Conservation (phyloP, 441 rosid species). For the Populus trichocarpa region DNA sequence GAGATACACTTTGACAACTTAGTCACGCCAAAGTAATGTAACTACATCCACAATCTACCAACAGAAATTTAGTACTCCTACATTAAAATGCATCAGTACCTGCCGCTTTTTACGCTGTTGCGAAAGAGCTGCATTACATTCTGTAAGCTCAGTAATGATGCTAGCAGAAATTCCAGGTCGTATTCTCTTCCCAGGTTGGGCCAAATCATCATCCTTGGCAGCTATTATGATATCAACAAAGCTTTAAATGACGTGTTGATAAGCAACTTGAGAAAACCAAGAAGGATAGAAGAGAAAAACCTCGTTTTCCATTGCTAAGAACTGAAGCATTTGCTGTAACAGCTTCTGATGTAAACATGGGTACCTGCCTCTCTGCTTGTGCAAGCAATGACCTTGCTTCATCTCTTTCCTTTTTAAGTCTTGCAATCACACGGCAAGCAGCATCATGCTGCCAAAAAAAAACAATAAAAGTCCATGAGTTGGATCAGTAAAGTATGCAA, state of each 20-base stretch:
- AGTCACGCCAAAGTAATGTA: not conserved
- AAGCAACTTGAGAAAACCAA: not conserved
- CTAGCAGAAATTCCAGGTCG: slow-evolving; percentile 69
- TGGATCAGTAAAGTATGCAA: not conserved
- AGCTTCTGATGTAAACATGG: slow-evolving; percentile 46
- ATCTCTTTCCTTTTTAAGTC: slow-evolving; percentile 94
- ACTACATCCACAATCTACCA: not conserved
- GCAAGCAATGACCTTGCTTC: slow-evolving; percentile 87
- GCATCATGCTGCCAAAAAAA: slow-evolving; percentile 82
- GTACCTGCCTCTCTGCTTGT: slow-evolving; percentile 79
- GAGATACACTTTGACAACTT: not conserved
- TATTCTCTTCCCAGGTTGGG: slow-evolving; percentile 64
- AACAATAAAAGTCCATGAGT: slow-evolving; percentile 2
- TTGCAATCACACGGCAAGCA: slow-evolving; percentile 99
- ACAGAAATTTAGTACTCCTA: not conserved
- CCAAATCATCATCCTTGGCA: slow-evolving; percentile 59
- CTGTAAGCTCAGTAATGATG: slow-evolving; percentile 71
- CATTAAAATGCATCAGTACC: slow-evolving; percentile 36
- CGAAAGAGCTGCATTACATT: slow-evolving; percentile 87
- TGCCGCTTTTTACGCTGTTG: slow-evolving; percentile 94
- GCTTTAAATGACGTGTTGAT: slow-evolving; percentile 15
- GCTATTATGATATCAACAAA: slow-evolving; percentile 36
- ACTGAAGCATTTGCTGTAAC: slow-evolving; percentile 46
- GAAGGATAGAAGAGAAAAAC: slow-evolving; percentile 31
- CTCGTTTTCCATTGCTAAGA: slow-evolving; percentile 87